Percentiles rank a stretch among this genome's conserved stretches.
Conservation (phyloP, 805 yeast species). For the Hanseniaspora occidentalis region DNA sequence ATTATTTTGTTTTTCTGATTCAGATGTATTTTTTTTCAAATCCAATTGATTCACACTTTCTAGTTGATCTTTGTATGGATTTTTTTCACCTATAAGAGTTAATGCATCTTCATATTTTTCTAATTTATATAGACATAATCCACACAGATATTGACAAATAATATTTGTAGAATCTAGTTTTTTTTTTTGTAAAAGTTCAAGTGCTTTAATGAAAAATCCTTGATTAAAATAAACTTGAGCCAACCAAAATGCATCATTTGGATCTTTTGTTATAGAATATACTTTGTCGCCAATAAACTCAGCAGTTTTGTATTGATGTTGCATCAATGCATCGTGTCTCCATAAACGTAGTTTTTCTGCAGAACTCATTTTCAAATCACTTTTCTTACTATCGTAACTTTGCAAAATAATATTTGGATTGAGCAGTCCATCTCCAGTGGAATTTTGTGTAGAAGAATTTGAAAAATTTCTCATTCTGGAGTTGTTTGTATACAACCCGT, state of each 20-base stretch:
- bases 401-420: too few relatives aligned
- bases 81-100: constrained; percentile 69
- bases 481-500: constrained; percentile 2
- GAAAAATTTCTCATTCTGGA: constrained; percentile 3
- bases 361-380: constrained; percentile 16
- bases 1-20: constrained; percentile 4
- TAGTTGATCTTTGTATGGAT: constrained; percentile 47
- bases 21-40: constrained; percentile 10
- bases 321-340: constrained; percentile 89
- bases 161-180: constrained; percentile 44
- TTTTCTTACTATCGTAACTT: background rate
- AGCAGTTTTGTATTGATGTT: constrained; percentile 83
- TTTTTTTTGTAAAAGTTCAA: constrained; percentile 49
- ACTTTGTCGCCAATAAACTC: constrained; percentile 88
- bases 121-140: constrained; percentile 46
- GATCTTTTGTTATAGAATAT: constrained; percentile 67
- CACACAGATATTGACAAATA: constrained; percentile 66
- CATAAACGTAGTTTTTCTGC: constrained; percentile 79
- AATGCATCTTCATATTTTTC: constrained; percentile 82
- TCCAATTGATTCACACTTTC: constrained; percentile 7
- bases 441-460: background rate
- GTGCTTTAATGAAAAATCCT: constrained; percentile 70
- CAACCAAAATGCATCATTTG: constrained; percentile 92
- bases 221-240: constrained; percentile 77
- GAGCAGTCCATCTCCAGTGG: background rate